Evolutionary conservation across 2,329 filamentous ascomycete genomes (phyloP), one percentile per base, ranked within the genome.

Genomic region (Chlorencoelia australis): DNA sequence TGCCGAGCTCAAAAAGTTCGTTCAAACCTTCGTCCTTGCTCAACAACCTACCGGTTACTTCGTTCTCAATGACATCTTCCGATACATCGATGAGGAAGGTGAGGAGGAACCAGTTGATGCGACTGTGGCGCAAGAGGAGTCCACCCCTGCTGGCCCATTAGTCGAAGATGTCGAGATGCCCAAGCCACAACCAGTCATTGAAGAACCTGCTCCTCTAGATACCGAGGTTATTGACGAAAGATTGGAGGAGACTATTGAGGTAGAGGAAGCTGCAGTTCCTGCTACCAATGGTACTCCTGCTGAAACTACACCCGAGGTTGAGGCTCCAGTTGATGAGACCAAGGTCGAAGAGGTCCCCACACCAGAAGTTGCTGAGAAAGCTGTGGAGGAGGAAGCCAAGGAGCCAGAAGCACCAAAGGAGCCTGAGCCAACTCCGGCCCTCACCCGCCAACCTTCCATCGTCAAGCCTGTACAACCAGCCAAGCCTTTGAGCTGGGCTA

Each of bases 11-110:
- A 88, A 84, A 69, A 95, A 95, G 62, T 98, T 98, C 57, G 82
- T 88, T 26, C 91, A 98, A 71, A 96, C 89, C 35, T 98, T 98
- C 53, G 85, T 98, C 45, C 82, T 98, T 45, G 91, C 91, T 32
- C 79, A 89, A 62, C 91, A 98, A 66, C 86, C 86, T 33, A 94
- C 89, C 39, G 91, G 91, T 46, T 98, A 96, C 69, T 98, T 94
- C 53, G 89, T 98, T 21, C 75, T 98, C 52, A 98, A 98, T 63
- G 91, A 98, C 57, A 94, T 98, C 59, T 86, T 96, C 68, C 76
- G 91, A 52, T 96, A 93, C 64, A 79, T 98, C 48, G 78, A 81
- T 47, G 85, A 91, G 44, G 83, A 89, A 52, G 72, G 72, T 27
- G 87, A 95, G 43, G 84, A 84, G 41, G 77, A 80, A 43, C 64